Base-by-base conservation (phyloP, 2,329 filamentous ascomycete species). In the Xylaria sp. region DNA sequence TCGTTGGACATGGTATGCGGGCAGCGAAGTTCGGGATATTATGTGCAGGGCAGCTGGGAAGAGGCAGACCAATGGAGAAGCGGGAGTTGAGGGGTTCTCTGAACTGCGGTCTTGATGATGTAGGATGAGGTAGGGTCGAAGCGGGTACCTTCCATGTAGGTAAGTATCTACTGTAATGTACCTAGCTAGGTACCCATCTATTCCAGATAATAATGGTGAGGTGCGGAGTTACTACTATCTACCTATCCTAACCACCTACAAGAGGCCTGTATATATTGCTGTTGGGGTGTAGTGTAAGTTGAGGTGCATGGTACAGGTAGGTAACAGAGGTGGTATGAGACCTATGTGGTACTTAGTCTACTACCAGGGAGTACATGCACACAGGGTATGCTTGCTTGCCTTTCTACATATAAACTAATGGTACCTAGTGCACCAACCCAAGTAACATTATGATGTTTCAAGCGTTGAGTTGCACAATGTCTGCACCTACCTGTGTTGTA, bases 1-100 rank as follows among this genome's bases (percentile, higher is more conserved):
- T 65, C 66, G 66, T 37, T 58, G 62, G 50, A 61, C 29, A 53
- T 12, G 53, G 54, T 65, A 68, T 65, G 62, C 54, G 61, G 65
- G 61, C 65, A 62, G 65, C 50, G 69, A 74, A 72, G 69, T 68
- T 74, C 70, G 74, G 73, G 69, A 72, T 71, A 74, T 71, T 74
- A 75, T 73, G 69, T 75, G 71, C 74, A 75, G 72, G 69, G 69
- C 69, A 69, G 68, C 64, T 69, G n/a, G 67, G 59, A 65, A 65
- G 54, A 66, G 64, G 51, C 68, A 71, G 71, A 69, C 74, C 66
- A 68, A 68, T 68, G 23, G 65, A 47, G 29, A 42, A 60, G 60
- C 27, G 40, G 25, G 50, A 21, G 48, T 51, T 9, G 12, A 29
- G 48, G 25, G 48, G 23, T 23, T 5, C 48, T 29, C 27, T 27